Percentiles rank a stretch among this genome's conserved stretches.
Evolutionary conservation across 768 basidiomycete species (phyloP).

Genomic region (Mycena albidolilacea): DNA sequence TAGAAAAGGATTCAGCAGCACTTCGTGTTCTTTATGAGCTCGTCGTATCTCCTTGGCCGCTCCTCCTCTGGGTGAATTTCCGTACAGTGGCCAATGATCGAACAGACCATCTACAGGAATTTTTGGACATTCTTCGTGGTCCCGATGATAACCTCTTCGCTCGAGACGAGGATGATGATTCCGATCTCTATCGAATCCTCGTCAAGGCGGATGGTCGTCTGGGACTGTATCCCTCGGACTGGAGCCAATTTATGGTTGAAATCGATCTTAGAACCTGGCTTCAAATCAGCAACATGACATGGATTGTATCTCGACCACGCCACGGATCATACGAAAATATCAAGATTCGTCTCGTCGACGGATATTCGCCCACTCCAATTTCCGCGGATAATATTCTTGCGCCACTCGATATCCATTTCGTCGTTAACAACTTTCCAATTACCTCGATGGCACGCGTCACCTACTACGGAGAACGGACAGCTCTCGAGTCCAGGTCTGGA

Average conservation of each 20-base stretch:
- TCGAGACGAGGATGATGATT: conserved; percentile 9
- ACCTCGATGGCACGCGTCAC: background rate
- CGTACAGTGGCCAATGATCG: background rate
- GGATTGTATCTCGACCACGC: background rate
- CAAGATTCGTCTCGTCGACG: conserved; percentile 1
- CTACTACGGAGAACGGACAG: background rate
- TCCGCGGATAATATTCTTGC: background rate
- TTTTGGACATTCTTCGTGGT: conserved; percentile 19
- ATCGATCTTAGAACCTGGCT: conserved; percentile 11
- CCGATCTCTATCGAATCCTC: background rate
- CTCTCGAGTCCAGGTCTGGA: background rate
- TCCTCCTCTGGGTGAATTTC: conserved; percentile 27
- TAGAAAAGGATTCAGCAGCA: background rate
- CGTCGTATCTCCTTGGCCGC: conserved; percentile 23
- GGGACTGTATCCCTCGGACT: background rate
- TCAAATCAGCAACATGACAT: conserved; percentile 11
- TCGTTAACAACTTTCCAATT: background rate
- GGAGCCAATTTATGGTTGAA: conserved; percentile 23
- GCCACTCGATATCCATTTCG: background rate
- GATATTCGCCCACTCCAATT: background rate
- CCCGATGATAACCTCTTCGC: conserved; percentile 3
- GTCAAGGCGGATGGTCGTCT: background rate
- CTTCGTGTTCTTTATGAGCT: conserved; percentile 17
- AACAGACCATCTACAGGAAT: background rate
- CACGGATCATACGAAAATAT: background rate